Evolutionary conservation across 176 grass and related monocot genomes (phyloP).

Genomic region (Phyllostachys edulis): DNA sequence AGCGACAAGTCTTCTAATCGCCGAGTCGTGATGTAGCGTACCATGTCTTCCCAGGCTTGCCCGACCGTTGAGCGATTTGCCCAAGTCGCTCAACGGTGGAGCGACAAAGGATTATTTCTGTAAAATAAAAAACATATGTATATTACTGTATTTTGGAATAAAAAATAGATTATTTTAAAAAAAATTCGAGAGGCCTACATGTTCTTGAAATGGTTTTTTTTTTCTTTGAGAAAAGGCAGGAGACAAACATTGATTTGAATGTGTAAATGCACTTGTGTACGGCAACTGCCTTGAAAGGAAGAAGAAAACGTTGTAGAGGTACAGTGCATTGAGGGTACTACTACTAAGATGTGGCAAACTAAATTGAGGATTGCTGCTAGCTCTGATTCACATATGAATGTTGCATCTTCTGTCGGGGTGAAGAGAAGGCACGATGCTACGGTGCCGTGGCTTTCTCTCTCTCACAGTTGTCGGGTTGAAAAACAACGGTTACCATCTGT

Average conservation of each 20-base stretch:
- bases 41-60: no score
- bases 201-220: background rate
- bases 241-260: slow-evolving; percentile 38
- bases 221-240: background rate
- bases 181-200: no score
- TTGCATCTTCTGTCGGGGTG: background rate
- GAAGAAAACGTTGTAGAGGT: background rate
- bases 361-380: background rate
- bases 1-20: no score
- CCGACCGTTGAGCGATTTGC: no score
- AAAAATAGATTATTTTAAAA: no score
- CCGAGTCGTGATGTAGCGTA: no score
- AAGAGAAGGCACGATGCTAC: background rate
- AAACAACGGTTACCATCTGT: background rate
- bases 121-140: no score
- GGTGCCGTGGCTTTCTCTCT: background rate
- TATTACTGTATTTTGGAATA: no score
- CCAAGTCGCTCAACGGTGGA: no score
- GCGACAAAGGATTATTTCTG: no score
- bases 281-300: background rate
- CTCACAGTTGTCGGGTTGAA: background rate
- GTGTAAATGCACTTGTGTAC: slow-evolving; percentile 27
- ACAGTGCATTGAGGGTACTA: background rate
- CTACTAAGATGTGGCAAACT: background rate
- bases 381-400: background rate